A percentile compares a stretch with the other conserved stretches of the same genome.
Evolutionary conservation across 352 stramenopile genomes (phyloP).

Genomic region (Phytophthora cryptogea): DNA sequence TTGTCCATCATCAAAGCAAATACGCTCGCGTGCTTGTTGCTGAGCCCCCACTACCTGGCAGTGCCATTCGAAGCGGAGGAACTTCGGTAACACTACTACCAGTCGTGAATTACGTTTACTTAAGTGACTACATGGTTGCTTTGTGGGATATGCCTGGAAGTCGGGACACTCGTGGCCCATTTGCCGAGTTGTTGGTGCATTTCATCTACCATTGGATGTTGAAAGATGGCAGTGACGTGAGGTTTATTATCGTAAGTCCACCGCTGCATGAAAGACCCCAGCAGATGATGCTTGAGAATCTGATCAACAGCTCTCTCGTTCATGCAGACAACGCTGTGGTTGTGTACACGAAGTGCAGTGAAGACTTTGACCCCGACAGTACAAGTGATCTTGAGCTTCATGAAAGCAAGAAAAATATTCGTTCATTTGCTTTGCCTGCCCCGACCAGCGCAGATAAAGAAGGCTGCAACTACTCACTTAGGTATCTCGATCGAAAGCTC

Average conservation of each 20-base stretch:
- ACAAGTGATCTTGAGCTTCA: constrained; percentile 22
- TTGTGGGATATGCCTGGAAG: constrained; percentile 37
- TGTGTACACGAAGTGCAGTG: constrained; percentile 30
- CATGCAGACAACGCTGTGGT: constrained; percentile 26
- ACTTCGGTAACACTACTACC: constrained; percentile 16
- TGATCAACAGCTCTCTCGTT: constrained; percentile 27
- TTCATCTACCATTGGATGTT: constrained; percentile 27
- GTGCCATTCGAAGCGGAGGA: constrained; percentile 17
- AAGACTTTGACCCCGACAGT: constrained; percentile 24
- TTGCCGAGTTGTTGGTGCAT: constrained; percentile 24
- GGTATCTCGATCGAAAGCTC: constrained; percentile 1
- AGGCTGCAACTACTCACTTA: constrained; percentile 13
- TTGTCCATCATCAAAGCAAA: constrained; percentile 15
- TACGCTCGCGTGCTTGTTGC: constrained; percentile 16
- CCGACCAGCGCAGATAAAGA: background rate
- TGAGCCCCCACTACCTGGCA: background rate
- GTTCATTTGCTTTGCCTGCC: constrained; percentile 18
- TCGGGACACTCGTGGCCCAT: constrained; percentile 26
- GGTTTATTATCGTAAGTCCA: constrained; percentile 29
- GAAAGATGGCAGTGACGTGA: constrained; percentile 7
- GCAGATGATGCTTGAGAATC: constrained; percentile 1
- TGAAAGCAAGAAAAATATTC: constrained; percentile 15
- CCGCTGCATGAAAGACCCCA: constrained; percentile 23
- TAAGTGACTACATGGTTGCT: background rate
- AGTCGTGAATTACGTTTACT: constrained; percentile 1